These are phyloP conservation scores for Pinus taeda DNA, from an alignment of 75 land plant genomes.

Conservation along the genomic window DNA sequence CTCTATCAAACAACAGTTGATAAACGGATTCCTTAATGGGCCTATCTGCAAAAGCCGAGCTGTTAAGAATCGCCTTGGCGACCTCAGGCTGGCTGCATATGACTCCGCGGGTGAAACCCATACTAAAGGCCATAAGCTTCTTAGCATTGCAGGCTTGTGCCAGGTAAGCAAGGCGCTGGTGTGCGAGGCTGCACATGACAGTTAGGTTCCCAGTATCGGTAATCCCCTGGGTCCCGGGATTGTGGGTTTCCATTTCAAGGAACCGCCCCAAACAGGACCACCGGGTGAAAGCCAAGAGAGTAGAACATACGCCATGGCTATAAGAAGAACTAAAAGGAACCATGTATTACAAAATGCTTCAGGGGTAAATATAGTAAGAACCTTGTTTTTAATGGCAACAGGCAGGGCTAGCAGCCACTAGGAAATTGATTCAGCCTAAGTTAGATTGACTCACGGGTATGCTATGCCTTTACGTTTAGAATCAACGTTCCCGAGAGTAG, in stretches of 20 bases:
- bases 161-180: constrained; percentile 54
- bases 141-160: constrained; percentile 33
- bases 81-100: constrained; percentile 68
- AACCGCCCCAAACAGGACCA: constrained; percentile 68
- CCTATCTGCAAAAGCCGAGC: constrained; percentile 74
- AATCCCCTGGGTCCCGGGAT: constrained; percentile 59
- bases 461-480: no score
- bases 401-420: constrained; percentile 1
- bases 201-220: constrained; percentile 62
- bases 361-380: no score
- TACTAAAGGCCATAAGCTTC: constrained; percentile 72
- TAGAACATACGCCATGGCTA: background rate
- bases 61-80: constrained; percentile 66
- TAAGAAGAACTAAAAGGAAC: background rate
- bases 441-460: no score
- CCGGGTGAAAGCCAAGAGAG: constrained; percentile 59
- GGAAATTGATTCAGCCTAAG: background rate
- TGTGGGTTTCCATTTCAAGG: constrained; percentile 4
- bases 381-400: background rate
- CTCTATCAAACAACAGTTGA: constrained; percentile 53
- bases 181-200: constrained; percentile 70
- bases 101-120: constrained; percentile 59
- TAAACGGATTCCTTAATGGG: constrained; percentile 84
- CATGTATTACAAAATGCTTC: constrained; percentile 5
- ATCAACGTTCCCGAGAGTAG: no score